A percentile compares a stretch with the other conserved stretches of the same genome.
Evolutionary conservation across 2,329 filamentous ascomycete species (phyloP).

Genomic region (Penicillium sp.): DNA sequence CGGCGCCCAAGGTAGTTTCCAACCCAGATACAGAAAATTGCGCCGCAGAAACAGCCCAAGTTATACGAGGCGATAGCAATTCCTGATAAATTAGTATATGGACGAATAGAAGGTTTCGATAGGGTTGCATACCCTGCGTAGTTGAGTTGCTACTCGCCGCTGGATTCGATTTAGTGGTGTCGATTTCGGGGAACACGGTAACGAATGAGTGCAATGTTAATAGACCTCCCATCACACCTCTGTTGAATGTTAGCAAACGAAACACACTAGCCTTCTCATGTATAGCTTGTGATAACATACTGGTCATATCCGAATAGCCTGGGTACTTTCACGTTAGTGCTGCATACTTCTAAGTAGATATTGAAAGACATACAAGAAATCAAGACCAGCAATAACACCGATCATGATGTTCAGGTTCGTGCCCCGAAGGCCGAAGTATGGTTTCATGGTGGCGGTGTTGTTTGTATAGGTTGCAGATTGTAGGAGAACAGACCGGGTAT

Average conservation of each 20-base stretch:
- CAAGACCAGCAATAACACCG: slow-evolving; percentile 67
- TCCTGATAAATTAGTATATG: slow-evolving; percentile 25
- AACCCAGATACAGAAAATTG: slow-evolving; percentile 50
- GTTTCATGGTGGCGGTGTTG: slow-evolving; percentile 27
- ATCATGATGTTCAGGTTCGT: slow-evolving; percentile 66
- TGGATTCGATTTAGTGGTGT: slow-evolving; percentile 39
- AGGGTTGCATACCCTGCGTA: slow-evolving; percentile 28
- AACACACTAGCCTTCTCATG: neutral
- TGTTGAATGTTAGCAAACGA: slow-evolving; percentile 15
- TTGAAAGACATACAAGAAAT: slow-evolving; percentile 55
- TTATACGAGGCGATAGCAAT: slow-evolving; percentile 47
- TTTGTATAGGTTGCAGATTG: neutral
- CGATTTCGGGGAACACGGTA: slow-evolving; percentile 53
- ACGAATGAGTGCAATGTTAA: slow-evolving; percentile 66
- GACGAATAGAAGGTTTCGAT: neutral
- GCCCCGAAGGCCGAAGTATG: slow-evolving; percentile 66
- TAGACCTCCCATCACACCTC: slow-evolving; percentile 71
- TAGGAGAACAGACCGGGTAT: neutral
- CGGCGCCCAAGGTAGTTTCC: slow-evolving; percentile 54
- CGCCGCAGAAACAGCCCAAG: slow-evolving; percentile 52
- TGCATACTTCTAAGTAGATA: neutral
- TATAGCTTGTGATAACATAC: slow-evolving; percentile 20
- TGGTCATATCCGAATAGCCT: slow-evolving; percentile 64
- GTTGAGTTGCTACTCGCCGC: slow-evolving; percentile 46
- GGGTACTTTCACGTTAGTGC: neutral